These are phyloP conservation scores for Parastagonospora nodorum DNA, from an alignment of 2,329 filamentous ascomycete species.

Conservation along the genomic window DNA sequence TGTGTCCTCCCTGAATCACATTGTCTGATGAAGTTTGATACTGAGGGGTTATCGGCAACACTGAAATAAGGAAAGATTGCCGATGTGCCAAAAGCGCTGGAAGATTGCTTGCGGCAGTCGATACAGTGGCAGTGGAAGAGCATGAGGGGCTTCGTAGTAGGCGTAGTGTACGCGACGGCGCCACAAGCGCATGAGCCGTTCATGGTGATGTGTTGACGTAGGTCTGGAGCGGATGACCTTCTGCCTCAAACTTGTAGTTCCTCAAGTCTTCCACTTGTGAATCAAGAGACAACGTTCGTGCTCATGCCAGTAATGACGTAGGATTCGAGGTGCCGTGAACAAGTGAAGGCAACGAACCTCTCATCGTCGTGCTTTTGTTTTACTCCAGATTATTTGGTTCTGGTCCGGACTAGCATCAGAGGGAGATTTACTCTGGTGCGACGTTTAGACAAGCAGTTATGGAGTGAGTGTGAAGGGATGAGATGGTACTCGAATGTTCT, in stretches of 20 bases:
- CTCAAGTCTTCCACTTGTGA: no score
- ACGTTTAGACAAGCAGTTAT: no score
- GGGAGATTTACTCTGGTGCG: no score
- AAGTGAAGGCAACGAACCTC: no score
- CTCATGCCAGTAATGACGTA: no score
- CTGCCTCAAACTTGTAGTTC: no score
- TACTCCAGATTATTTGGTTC: no score
- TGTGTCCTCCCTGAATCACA: slow-evolving; percentile 30
- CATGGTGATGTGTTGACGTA: slow-evolving; percentile 12
- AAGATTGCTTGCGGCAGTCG: slow-evolving; percentile 68
- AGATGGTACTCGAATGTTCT: slow-evolving; percentile 34
- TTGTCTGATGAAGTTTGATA: slow-evolving; percentile 21
- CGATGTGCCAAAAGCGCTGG: slow-evolving; percentile 70
- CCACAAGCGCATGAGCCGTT: slow-evolving; percentile 66
- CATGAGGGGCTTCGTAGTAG: slow-evolving; percentile 63
- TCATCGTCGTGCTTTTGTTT: no score
- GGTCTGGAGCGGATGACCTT: no score
- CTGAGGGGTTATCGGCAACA: slow-evolving; percentile 52
- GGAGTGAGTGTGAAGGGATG: background rate
- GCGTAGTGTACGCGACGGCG: slow-evolving; percentile 65
- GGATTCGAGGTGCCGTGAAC: no score
- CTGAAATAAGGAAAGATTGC: slow-evolving; percentile 72
- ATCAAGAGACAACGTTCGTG: no score
- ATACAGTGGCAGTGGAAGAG: slow-evolving; percentile 74
- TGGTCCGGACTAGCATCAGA: no score